Base-by-base conservation (phyloP, 495 filamentous ascomycete genomes). In the Sporormia fimetaria region DNA sequence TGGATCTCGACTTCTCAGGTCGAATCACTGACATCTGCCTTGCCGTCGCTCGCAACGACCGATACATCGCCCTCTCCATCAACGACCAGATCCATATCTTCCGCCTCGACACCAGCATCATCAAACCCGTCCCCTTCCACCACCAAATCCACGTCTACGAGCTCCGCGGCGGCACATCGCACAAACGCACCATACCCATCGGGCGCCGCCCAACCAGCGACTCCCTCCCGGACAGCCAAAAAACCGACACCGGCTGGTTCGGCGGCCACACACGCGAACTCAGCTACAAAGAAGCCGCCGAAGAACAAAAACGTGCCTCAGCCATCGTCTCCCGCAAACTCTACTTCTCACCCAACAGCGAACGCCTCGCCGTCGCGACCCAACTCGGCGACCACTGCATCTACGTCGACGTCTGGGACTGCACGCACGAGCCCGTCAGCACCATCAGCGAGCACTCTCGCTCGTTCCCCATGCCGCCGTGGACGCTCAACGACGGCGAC, bases 401-500 rank as follows among this genome's bases (percentile, higher is more conserved):
- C 2, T 51, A 55, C 21, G 34, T 55, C 10, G 44, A 49, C 27
- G 45, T 55, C 6, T 55, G 51, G 51, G 51, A 51, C 21, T 51
- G 47, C 30, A 42, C 23, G 6, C 20, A 37, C 9, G 51, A 49
- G 21, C 51, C 44, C n/a, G 45, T 54, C 11, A 24, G 40, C 37
- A 54, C 38, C 17, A 54, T 50, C 16, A 46, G 47, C 1, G 42
- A 49, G 28, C 32, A 51, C 20, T 51, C 47, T 14, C 41, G 47
- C 20, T 49, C 51, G 8, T 53, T 53, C 33, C 35, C 30, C 29
- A 11, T 53, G 12, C 49, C 49, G 1, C 49, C 49, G 9, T 53
- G 32, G 33, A 53, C 49, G 10, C 30, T 53, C 7, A 53, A 53
- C 30, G 49, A 53, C 39, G 49, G 49, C 6, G 49, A 48, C 18